Base-by-base conservation (phyloP, 805 yeast species). In the Saccharomycopsis sp. region DNA sequence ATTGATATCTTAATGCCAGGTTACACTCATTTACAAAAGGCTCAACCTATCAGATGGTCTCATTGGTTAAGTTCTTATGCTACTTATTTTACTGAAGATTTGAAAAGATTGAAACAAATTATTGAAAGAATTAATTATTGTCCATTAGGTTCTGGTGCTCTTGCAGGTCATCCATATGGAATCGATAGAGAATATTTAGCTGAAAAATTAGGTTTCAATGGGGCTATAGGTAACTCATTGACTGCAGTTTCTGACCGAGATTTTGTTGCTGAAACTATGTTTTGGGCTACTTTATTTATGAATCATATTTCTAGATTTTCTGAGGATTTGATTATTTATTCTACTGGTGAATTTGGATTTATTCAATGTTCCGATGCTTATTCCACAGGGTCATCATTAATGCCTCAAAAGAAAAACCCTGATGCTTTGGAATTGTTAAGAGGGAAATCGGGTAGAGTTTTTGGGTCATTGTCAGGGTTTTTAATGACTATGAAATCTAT, bases 131-230 rank as follows among this genome's bases (percentile, higher is more conserved):
- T 87, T 45, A 93, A 94, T 61, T 78, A 74, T 54, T 82, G 88
- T 29, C 99, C 99, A 36, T 72, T 93, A 50, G 99, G 99, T 44
- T 80, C 90, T 4, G 99, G 99, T 57, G 99, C 99, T 5, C 74
- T 93, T 50, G 98, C 99, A 16, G 99, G 99, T 46, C 98, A 93
- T 62, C 98, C 99, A 32, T 93, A 89, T 59, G 97, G 97, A n/a
- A 86, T 93, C 53, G 97, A 93, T 65, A 76, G 99, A 61, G 96
- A 90, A 61, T 88, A 67, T 57, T 65, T 93, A 53, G 96, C 97
- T 20, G 59, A 72, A 40, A 84, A 79, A 16, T 72, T 93, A 35
- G 94, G 90, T 0, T 93, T 93, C 56, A 65, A 71, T 44, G 81
- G 88, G 3, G 88, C 86, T 38, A 89, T 93, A 68, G 97, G 97